Percentiles rank a stretch among this genome's conserved stretches.
Evolutionary conservation across 1,139 yeast genomes (phyloP).

Genomic region (Petasospora rhodanensis): DNA sequence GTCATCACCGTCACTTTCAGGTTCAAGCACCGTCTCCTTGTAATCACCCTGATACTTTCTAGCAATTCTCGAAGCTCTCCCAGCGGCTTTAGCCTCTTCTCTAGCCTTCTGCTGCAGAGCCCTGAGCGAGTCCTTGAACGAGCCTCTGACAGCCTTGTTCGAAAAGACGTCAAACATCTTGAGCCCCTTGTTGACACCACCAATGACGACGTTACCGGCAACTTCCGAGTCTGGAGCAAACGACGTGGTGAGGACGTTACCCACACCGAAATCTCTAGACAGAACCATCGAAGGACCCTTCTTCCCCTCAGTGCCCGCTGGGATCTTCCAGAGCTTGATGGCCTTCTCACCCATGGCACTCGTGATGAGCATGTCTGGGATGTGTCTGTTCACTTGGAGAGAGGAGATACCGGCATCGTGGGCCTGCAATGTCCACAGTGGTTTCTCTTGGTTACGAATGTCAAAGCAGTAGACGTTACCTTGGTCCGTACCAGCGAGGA

Average conservation of each 20-base stretch:
- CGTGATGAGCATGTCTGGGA: conserved; percentile 77
- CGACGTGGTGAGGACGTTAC: conserved; percentile 78
- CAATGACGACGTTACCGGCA: conserved; percentile 78
- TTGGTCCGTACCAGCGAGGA: conserved; percentile 87
- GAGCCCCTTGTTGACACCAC: conserved; percentile 81
- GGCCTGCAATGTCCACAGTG: conserved; percentile 95
- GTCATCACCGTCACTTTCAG: conserved; percentile 54
- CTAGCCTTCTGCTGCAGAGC: conserved; percentile 53
- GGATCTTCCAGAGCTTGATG: conserved; percentile 84
- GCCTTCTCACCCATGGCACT: conserved; percentile 89
- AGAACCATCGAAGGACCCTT: conserved; percentile 84
- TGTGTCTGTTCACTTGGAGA: conserved; percentile 60
- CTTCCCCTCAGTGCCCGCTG: conserved; percentile 29
- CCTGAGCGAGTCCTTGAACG: conserved; percentile 57
- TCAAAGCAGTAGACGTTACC: conserved; percentile 92
- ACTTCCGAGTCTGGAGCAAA: conserved; percentile 89
- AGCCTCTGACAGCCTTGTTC: conserved; percentile 69
- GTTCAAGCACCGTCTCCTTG: conserved; percentile 58
- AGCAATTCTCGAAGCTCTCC: conserved; percentile 68
- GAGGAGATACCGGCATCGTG: conserved; percentile 93
- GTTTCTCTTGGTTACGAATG: conserved; percentile 60
- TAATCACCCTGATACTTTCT: conserved; percentile 50
- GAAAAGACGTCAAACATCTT: conserved; percentile 92
- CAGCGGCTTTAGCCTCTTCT: conserved; percentile 47
- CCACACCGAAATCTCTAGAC: conserved; percentile 91